Evolutionary conservation across 768 basidiomycete genomes (phyloP), one percentile per base, ranked within the genome.

Genomic region (Boletus coccyginus): DNA sequence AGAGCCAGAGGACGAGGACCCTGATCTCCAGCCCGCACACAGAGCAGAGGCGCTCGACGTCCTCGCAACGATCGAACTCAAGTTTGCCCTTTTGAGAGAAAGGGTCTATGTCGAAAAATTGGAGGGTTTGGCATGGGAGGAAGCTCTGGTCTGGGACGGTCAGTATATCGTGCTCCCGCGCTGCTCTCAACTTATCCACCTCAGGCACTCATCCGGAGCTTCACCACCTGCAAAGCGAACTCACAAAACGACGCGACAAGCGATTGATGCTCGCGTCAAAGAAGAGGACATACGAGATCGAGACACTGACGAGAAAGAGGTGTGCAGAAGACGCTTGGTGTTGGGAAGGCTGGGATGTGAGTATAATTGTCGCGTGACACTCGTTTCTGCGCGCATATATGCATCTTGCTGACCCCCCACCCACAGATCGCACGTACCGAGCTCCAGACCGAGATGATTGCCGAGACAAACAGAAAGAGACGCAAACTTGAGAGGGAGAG

Each of bases 341-440:
- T 32, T 96, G 94, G 94, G 86, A 86, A 58, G 90, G 87, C 81
- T 98, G 96, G 96, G 87, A 87, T 77, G 92, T 92, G 63, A 64
- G 78, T 71, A 27, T 27, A 27, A 27, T 27, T 27, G 27, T 27
- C 36, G 27, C 51, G 36, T 46, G 47, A 39, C 50, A 27, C n/a
- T 32, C 36, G 42, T 49, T 58, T 42, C 47, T 39, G 42, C 39
- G 6, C 49, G 33, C 45, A 38, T 52, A 42, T 38, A 46, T 48
- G 8, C 46, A 60, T 36, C 9, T 45, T 50, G 14, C 55, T 60
- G 24, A 67, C 27, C 16, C 43, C 7, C 19, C 44, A 7, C 41
- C 24, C 46, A 29, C 66, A 94, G 92, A 72, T 86, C 56, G 78
- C 88, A 27, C 80, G 89, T 50, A 90, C 93, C 62, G 85, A 87